Percentiles rank a stretch among this genome's conserved stretches.
Evolutionary conservation across 2,329 filamentous ascomycete species (phyloP).

Genomic region (Cucurbitaria berberidis): DNA sequence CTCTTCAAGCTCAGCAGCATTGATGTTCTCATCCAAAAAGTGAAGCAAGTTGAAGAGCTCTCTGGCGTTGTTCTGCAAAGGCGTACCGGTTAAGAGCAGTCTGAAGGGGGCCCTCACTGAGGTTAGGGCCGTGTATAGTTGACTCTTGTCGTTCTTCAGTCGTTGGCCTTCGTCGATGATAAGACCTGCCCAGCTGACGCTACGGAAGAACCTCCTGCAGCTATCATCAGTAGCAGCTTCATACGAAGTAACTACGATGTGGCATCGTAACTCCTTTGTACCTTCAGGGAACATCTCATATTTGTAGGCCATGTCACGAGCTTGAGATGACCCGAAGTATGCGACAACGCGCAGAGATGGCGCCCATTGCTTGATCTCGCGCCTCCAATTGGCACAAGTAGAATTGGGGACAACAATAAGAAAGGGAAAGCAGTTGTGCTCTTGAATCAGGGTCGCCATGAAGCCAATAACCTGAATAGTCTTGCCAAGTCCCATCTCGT

Average conservation of each 20-base stretch:
- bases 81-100: slow-evolving; percentile 84
- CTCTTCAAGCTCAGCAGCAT: slow-evolving; percentile 76
- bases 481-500: slow-evolving; percentile 98
- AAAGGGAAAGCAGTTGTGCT: slow-evolving; percentile 83
- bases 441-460: slow-evolving; percentile 69
- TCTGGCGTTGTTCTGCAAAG: slow-evolving; percentile 91
- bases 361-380: slow-evolving; percentile 93
- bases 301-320: slow-evolving; percentile 76
- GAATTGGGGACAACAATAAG: slow-evolving; percentile 92
- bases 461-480: slow-evolving; percentile 91
- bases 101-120: slow-evolving; percentile 81
- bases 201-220: slow-evolving; percentile 69
- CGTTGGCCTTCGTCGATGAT: slow-evolving; percentile 96
- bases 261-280: slow-evolving; percentile 75
- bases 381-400: slow-evolving; percentile 96
- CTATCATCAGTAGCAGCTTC: slow-evolving; percentile 81
- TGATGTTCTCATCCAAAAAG: slow-evolving; percentile 77
- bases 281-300: slow-evolving; percentile 82
- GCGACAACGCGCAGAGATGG: slow-evolving; percentile 87
- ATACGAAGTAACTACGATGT: slow-evolving; percentile 94
- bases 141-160: slow-evolving; percentile 88
- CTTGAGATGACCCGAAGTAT: slow-evolving; percentile 79
- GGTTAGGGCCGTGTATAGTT: slow-evolving; percentile 76
- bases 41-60: slow-evolving; percentile 97
- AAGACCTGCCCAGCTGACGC: slow-evolving; percentile 82